phyloP scores from a whole-genome alignment of 2,329 filamentous ascomycete genomes.

The Mollisiaceae sp. region DNA sequence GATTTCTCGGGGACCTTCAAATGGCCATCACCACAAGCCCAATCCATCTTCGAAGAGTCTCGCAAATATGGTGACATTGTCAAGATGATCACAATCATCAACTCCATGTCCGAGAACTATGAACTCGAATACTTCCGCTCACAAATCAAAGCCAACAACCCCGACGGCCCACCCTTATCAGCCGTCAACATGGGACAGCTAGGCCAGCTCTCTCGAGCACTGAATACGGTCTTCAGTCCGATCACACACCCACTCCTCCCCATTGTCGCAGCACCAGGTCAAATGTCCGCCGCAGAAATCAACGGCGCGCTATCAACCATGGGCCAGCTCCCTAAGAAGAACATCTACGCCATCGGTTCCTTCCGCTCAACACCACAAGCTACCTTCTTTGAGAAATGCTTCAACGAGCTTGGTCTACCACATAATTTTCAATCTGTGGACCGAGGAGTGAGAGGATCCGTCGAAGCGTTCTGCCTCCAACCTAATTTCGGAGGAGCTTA shows the following conservation, averaged over 20 bases:
- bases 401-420: slow-evolving; percentile 83
- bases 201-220: slow-evolving; percentile 82
- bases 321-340: slow-evolving; percentile 79
- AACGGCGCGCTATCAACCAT: slow-evolving; percentile 79
- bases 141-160: slow-evolving; percentile 70
- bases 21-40: slow-evolving; percentile 77
- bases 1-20: slow-evolving; percentile 85
- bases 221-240: slow-evolving; percentile 86
- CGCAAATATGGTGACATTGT: slow-evolving; percentile 81
- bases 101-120: slow-evolving; percentile 84
- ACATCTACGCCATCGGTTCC: slow-evolving; percentile 80
- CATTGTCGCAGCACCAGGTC: slow-evolving; percentile 83
- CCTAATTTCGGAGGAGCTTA: slow-evolving; percentile 82
- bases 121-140: slow-evolving; percentile 89
- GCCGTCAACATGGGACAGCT: slow-evolving; percentile 86
- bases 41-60: slow-evolving; percentile 73
- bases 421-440: slow-evolving; percentile 80
- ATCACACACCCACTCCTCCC: slow-evolving; percentile 86
- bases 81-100: slow-evolving; percentile 88
- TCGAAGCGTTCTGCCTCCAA: slow-evolving; percentile 75
- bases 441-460: slow-evolving; percentile 66
- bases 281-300: slow-evolving; percentile 85
- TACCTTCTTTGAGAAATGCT: slow-evolving; percentile 85
- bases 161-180: slow-evolving; percentile 74
- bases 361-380: slow-evolving; percentile 73